Evolutionary conservation across 768 basidiomycete species (phyloP).

Genomic region (Porphyrellus cyaneotinctus): DNA sequence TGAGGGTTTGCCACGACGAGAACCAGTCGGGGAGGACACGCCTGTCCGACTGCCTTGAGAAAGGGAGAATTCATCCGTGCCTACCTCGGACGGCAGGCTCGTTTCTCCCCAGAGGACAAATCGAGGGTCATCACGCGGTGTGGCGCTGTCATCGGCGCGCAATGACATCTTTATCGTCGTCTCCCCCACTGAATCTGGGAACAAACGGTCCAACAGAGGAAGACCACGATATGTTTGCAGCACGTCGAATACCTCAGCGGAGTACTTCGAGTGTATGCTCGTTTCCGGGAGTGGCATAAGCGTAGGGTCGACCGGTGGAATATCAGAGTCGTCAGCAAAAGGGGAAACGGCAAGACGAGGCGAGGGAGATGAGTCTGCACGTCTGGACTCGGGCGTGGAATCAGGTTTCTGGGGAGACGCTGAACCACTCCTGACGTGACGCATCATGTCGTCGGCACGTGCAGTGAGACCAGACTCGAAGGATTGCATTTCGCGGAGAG

Average conservation of each 20-base stretch:
- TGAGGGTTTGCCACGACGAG: slow-evolving; percentile 33
- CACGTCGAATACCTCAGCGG: slow-evolving; percentile 75
- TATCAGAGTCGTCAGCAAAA: slow-evolving; percentile 28
- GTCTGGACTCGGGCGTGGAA: neutral
- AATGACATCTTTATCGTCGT: slow-evolving; percentile 73
- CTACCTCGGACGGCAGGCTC: slow-evolving; percentile 26
- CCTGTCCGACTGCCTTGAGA: slow-evolving; percentile 39
- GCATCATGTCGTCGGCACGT: slow-evolving; percentile 43
- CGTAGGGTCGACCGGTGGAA: slow-evolving; percentile 24
- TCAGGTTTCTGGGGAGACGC: slow-evolving; percentile 8
- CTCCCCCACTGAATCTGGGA: slow-evolving; percentile 50
- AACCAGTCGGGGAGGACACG: slow-evolving; percentile 36
- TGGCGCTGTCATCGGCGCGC: slow-evolving; percentile 58
- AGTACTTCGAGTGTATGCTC: slow-evolving; percentile 56
- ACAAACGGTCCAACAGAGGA: slow-evolving; percentile 65
- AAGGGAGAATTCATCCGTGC: slow-evolving; percentile 38
- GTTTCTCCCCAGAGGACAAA: slow-evolving; percentile 88
- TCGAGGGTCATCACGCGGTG: slow-evolving; percentile 82
- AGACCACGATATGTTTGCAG: slow-evolving; percentile 76
- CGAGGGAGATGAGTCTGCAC: slow-evolving; percentile 12
- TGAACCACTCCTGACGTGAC: slow-evolving; percentile 11
- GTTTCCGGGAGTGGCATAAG: slow-evolving; percentile 44
- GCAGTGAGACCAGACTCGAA: slow-evolving; percentile 83
- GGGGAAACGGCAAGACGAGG: slow-evolving; percentile 25
- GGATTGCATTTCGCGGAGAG: slow-evolving; percentile 80